Percentiles rank a stretch among this genome's conserved stretches.
Conservation (phyloP, 2,329 filamentous ascomycete genomes). For the Whalleya microplaca region DNA sequence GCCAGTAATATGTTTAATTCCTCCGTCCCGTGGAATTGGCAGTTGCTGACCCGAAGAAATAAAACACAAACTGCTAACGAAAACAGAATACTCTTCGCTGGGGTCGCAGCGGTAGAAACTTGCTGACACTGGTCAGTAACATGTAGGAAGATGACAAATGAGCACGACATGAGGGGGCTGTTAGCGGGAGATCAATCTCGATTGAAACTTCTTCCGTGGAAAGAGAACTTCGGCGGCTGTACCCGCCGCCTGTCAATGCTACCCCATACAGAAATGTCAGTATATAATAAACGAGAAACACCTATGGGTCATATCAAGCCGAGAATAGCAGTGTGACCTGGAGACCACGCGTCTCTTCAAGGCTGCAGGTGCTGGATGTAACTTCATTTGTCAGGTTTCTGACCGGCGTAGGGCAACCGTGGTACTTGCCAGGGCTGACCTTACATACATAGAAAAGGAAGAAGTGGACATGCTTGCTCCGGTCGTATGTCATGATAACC, state of each 20-base stretch:
- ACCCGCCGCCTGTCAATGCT: not conserved
- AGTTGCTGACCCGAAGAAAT: not conserved
- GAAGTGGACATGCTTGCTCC: not conserved
- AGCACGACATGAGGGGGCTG: not conserved
- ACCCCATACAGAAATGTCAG: not conserved
- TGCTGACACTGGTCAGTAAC: not conserved
- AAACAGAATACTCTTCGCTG: not conserved
- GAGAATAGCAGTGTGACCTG: conserved; percentile 21
- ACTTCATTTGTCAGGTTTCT: conserved; percentile 13
- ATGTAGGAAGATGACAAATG: not conserved
- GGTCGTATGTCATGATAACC: too few relatives aligned
- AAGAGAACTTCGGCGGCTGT: not conserved
- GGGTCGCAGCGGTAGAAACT: not conserved
- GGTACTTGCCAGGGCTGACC: not conserved
- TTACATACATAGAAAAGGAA: not conserved
- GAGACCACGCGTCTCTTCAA: conserved; percentile 6
- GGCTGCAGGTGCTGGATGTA: conserved; percentile 12
- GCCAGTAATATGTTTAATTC: not conserved
- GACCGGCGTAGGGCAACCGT: conserved; percentile 14
- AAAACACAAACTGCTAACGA: too few relatives aligned
- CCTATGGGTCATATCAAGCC: conserved; percentile 4
- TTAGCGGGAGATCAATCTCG: conserved; percentile 10
- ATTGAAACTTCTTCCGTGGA: conserved; percentile 4
- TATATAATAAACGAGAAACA: conserved; percentile 18
- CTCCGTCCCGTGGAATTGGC: not conserved